Base-by-base conservation (phyloP, 2,329 filamentous ascomycete genomes). In the Ascocoryne sarcoides region DNA sequence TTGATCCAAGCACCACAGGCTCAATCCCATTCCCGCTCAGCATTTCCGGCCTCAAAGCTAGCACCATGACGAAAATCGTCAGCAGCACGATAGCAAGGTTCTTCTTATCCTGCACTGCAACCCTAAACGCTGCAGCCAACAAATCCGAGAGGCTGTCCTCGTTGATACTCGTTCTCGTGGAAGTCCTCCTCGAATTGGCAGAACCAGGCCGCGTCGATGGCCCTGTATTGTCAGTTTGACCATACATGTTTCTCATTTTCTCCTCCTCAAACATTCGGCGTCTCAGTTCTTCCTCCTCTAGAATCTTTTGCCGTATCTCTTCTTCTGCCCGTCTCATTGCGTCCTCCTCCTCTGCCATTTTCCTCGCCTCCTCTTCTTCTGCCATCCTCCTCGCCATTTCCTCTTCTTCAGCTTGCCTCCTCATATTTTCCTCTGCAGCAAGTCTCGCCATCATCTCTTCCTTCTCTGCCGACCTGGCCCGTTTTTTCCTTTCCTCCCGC, bases 271-370 rank as follows among this genome's bases (percentile, higher is more conserved):
- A 19, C n/a, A 45, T 31, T 4, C 48, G 47, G 26, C 44, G 41
- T 18, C 43, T 39, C 19, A 47, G 29, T 12, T 79, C 78, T 0
- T 79, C 77, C 26, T 76, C 77, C 57, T 45, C 42, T 4, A 48
- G 79, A 75, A 53, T 82, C 77, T 55, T 78, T 75, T 57, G 79
- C 60, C n/a, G 70, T 62, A 10, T 75, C 67, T 17, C 64, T 16
- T 46, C 39, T 16, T 43, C 37, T 15, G 40, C 26, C 10, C 37
- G 40, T 32, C 42, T 44, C 26, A 40, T 42, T 29, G 46, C 31
- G 7, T 79, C 78, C 1, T 79, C 76, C 28, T 76, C 78, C 56
- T 45, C 43, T 1, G 45, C 44, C 19, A 42, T 33, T 2, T 41
- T 40, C 17, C 36, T 39, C 17, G 69, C 63, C 12, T 70, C 55